Evolutionary conservation across 1,284 basidiomycete species (phyloP), one percentile per base, ranked within the genome.

Genomic region (Cryptococcus floricola): DNA sequence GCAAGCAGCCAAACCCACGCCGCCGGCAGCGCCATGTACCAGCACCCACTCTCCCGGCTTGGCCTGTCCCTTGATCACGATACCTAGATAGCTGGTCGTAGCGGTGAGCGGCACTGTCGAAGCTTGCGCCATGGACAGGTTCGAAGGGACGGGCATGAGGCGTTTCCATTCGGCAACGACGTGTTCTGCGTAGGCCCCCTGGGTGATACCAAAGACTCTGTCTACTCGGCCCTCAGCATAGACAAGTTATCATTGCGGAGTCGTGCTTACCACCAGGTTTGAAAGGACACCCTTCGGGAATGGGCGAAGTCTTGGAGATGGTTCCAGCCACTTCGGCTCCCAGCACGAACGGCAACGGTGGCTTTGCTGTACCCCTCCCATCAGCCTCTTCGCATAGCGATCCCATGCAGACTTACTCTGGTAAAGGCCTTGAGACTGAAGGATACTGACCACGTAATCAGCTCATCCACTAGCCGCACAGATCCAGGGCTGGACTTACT

Each of bases 1-100:
- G 14, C 91, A 85, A 4, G 93, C 93, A 8, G 86, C 86, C 49
- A 97, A 85, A 1, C 95, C 95, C 4, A 98, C 93, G 27, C 94
- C 94, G 5, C 76, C 76, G 1, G 89, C 90, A n/a, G 88, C 88
- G 10, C 89, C 91, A 51, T 87, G 88, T 6, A 95, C 86, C 14
- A 95, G 82, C 2, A 94, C 84, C 84, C 88, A 92, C 77, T 96
- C 91, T 85, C 89, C 89, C 57, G 84, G 72, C 70, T 89, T 85
- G 37, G 91, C 76, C 58, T 88, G 78, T 9, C 88, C 93, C 52
- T 91, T 81, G n/a, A 88, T 87, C 0, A 91, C 87, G 14, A 97
- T 79, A 0, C 86, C 91, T 68, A 93, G 91, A 65, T 94, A 95
- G 61, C 86, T 87, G 1, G 92, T 95, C 0, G 89, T 88, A 84